Conservation (phyloP, 306 rosid genomes). For the Spatholobus suberectus region DNA sequence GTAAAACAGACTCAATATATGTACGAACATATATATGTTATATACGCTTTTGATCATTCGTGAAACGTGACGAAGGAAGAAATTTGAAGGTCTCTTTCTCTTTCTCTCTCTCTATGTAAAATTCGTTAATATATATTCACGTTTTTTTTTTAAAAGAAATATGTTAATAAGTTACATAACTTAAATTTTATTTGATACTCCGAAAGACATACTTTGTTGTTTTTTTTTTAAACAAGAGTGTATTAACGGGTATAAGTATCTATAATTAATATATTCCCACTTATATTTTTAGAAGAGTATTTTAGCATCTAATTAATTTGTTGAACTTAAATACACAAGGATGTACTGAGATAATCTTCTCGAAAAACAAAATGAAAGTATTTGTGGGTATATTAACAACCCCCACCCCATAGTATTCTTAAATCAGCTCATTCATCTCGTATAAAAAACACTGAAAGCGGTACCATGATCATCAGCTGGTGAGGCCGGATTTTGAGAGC, state of each 20-base stretch:
- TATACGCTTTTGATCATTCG: constrained; percentile 15
- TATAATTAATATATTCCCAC: neutral
- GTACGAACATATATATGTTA: neutral
- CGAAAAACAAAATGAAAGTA: neutral
- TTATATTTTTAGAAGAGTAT: neutral
- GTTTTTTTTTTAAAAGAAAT: too few species aligned
- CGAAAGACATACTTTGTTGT: too few species aligned
- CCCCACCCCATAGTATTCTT: neutral
- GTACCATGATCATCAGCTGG: neutral
- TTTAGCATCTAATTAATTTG: neutral
- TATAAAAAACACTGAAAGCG: neutral
- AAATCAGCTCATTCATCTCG: neutral
- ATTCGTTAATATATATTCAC: too few species aligned
- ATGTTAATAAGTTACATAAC: neutral
- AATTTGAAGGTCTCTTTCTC: constrained; percentile 47
- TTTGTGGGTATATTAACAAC: neutral
- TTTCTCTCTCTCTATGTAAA: neutral
- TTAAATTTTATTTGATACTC: too few species aligned
- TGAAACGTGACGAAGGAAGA: constrained; percentile 48
- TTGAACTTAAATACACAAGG: neutral
- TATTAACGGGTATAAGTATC: neutral
- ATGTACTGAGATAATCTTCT: neutral
- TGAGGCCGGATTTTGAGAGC: neutral
- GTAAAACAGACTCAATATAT: constrained; percentile 36
- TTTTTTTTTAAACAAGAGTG: too few species aligned